Percentiles rank a stretch among this genome's conserved stretches.
phyloP scores from a whole-genome alignment of 345 rosid species.

The Arabis alpina region DNA sequence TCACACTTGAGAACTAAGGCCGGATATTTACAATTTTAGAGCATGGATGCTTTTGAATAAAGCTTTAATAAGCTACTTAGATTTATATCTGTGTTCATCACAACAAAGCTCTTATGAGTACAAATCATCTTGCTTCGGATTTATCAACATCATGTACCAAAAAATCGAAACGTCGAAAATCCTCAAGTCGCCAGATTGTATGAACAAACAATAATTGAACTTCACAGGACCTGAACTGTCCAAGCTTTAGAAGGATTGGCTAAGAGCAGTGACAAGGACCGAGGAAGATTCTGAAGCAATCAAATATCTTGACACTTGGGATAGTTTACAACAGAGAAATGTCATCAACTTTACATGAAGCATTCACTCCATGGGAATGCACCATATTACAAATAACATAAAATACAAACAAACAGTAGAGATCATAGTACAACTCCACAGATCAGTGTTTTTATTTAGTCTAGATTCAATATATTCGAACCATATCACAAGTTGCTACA shows the following conservation, averaged over 20 bases:
- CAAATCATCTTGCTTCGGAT: too few relatives aligned
- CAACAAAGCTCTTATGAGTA: too few relatives aligned
- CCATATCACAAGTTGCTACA: constrained; percentile 39
- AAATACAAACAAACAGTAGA: constrained; percentile 33
- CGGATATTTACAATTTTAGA: too few relatives aligned
- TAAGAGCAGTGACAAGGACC: background rate
- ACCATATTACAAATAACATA: constrained; percentile 35
- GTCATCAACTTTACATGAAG: constrained; percentile 41
- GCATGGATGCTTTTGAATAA: too few relatives aligned
- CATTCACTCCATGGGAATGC: constrained; percentile 44
- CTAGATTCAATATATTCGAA: constrained; percentile 42
- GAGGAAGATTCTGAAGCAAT: constrained; percentile 24
- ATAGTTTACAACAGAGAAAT: constrained; percentile 28
- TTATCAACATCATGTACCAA: too few relatives aligned
- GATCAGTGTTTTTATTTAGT: constrained; percentile 26
- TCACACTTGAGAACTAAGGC: too few relatives aligned
- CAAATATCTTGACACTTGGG: constrained; percentile 16
- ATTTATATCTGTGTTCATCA: too few relatives aligned
- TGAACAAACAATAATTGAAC: background rate
- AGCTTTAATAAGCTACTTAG: too few relatives aligned
- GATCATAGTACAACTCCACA: constrained; percentile 34
- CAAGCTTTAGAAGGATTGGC: background rate
- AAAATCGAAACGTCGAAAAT: too few relatives aligned
- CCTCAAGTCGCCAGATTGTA: too few relatives aligned
- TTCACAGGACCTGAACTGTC: background rate